Evolutionary conservation across 495 filamentous ascomycete species (phyloP), one percentile per base, ranked within the genome.

Genomic region (Stereocaulon alpinum): DNA sequence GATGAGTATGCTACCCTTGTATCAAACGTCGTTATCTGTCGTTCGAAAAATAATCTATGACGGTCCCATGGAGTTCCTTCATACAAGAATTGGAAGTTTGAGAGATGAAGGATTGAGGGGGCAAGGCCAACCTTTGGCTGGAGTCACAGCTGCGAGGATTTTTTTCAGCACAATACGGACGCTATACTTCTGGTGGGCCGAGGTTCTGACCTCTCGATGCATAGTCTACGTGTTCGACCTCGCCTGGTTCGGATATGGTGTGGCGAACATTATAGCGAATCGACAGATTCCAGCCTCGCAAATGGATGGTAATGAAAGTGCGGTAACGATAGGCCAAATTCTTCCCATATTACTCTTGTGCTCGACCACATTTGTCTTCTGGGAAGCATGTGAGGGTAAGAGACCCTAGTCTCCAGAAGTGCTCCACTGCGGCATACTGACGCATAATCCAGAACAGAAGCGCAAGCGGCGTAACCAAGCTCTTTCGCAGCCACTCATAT

Each of bases 281-380:
- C 58, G 64, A 32, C 11, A 41, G 2, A 53, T 58, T 15, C 45
- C 64, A n/a, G 24, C 29, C 2, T 49, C 54, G 2, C 22, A 55
- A 2, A 64, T 61, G 48, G 30, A 50, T 29, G 59, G 60, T 9
- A 40, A 57, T 29, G 63, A 67, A 54, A 62, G 67, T 37, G 50
- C 48, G 10, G 52, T 63, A 58, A 64, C 60, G 1, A 64, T 69
- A 24, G 63, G 65, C 27, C 67, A 69, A 53, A 43, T 69, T 3
- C 41, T 69, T 10, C 63, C 66, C 9, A 54, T 66, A 2, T 53
- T 67, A 12, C 52, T 69, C 18, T 48, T 68, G 37, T 47, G 42
- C 22, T 67, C 65, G 3, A 64, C 42, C 11, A 12, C 57, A 0
- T 49, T 67, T 4, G 57, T 60, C 15, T 57, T 54, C n/a, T 47